Evolutionary conservation across 257 asterid species (phyloP).

Genomic region (Cynanchum wilfordii): DNA sequence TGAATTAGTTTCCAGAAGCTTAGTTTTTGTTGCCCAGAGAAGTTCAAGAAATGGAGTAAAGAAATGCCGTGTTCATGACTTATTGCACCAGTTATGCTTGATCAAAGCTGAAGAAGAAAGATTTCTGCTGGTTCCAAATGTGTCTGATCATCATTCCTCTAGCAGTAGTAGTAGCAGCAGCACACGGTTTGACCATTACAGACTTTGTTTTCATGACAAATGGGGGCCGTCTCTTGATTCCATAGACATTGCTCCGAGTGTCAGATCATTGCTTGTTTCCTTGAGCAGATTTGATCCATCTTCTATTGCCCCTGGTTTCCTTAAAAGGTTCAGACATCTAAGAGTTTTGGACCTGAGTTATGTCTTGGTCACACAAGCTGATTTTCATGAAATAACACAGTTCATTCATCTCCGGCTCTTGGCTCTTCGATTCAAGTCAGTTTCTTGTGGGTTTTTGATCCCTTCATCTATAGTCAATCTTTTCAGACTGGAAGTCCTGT

Average conservation of each 20-base stretch:
- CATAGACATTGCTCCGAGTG: background rate
- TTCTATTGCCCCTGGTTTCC: background rate
- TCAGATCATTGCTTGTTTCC: background rate
- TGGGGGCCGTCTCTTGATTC: background rate
- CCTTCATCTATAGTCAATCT: background rate
- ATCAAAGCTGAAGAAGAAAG: slow-evolving; percentile 8
- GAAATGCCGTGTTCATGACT: slow-evolving; percentile 18
- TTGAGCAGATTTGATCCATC: background rate
- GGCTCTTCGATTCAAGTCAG: background rate
- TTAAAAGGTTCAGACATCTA: background rate
- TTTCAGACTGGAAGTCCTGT: background rate
- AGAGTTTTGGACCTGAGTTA: background rate
- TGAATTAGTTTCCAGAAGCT: slow-evolving; percentile 4
- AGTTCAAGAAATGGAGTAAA: slow-evolving; percentile 7
- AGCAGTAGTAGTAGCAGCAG: too few species aligned
- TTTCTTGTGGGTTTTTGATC: background rate
- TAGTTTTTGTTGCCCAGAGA: background rate
- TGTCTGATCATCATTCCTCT: background rate
- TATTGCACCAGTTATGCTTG: slow-evolving; percentile 6
- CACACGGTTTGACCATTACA: background rate
- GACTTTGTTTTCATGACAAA: background rate
- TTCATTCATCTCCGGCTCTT: background rate
- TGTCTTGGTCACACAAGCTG: background rate
- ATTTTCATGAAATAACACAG: background rate
- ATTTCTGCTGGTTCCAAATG: background rate